Evolutionary conservation across 1,139 yeast species (phyloP).

Genomic region (Sugiyamaella castrensis): DNA sequence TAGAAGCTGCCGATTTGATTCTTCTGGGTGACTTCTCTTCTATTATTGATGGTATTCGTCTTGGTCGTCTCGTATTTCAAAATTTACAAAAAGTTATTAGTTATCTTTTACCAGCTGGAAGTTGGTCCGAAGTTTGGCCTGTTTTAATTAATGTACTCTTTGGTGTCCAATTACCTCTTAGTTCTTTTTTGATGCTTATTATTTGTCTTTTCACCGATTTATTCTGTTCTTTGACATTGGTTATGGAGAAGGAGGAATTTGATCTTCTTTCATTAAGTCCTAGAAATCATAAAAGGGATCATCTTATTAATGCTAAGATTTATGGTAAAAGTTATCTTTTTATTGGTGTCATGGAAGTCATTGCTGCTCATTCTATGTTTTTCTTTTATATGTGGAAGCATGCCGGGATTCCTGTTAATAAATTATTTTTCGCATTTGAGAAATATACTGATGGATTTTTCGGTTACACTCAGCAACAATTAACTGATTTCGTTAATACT

Average conservation of each 20-base stretch:
- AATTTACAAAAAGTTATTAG: conserved; percentile 50
- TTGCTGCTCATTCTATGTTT: conserved; percentile 45
- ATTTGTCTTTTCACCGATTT: conserved; percentile 49
- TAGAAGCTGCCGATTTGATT: conserved; percentile 54
- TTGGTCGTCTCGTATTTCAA: conserved; percentile 48
- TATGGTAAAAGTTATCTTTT: conserved; percentile 46
- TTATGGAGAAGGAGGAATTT: conserved; percentile 47
- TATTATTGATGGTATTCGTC: conserved; percentile 46
- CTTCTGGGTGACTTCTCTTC: conserved; percentile 44
- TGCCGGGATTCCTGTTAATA: conserved; percentile 41
- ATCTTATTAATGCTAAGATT: conserved; percentile 44
- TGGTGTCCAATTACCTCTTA: conserved; percentile 51
- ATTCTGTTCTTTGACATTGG: conserved; percentile 45
- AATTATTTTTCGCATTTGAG: conserved; percentile 44
- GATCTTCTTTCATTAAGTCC: conserved; percentile 46
- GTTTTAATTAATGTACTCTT: conserved; percentile 47
- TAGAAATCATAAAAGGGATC: conserved; percentile 45
- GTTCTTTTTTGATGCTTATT: conserved; percentile 52
- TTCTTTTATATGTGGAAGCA: conserved; percentile 42
- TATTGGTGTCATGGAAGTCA: conserved; percentile 45
- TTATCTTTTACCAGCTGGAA: conserved; percentile 55
- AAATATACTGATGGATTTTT: conserved; percentile 32
- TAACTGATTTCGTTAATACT: conserved; percentile 33
- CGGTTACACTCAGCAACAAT: conserved; percentile 24
- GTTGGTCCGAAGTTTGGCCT: conserved; percentile 53